A percentile compares a stretch with the other conserved stretches of the same genome.
phyloP scores from a whole-genome alignment of 202 grass and related monocot genomes.

The Carex sylvatica region DNA sequence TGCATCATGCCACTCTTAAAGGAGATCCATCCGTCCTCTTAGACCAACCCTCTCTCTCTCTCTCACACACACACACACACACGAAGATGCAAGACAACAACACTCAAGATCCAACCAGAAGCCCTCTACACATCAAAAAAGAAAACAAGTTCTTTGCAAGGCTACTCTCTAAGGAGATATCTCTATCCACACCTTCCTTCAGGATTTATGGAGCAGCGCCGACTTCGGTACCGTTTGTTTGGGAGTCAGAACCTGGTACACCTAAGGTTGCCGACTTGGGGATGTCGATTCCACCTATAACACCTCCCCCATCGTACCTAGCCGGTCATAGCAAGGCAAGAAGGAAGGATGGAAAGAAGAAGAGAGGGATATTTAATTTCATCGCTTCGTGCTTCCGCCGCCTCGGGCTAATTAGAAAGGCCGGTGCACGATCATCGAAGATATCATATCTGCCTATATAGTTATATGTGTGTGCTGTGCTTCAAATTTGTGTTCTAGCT shows the following conservation, averaged over 20 bases:
- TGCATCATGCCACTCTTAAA: conserved; percentile 19
- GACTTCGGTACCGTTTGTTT: conserved; percentile 31
- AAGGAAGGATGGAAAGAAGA: conserved; percentile 18
- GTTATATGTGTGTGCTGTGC: background rate
- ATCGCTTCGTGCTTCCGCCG: background rate
- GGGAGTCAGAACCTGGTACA: conserved; percentile 40
- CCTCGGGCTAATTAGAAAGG: background rate
- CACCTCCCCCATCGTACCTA: conserved; percentile 31
- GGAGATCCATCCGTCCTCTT: conserved; percentile 15
- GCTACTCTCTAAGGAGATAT: conserved; percentile 33
- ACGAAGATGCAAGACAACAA: conserved; percentile 8
- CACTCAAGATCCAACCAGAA: conserved; percentile 15
- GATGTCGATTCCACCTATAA: conserved; percentile 18
- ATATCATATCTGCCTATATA: conserved; percentile 13
- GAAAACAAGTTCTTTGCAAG: conserved; percentile 32
- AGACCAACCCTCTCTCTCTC: background rate
- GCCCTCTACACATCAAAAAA: conserved; percentile 26
- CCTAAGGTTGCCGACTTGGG: conserved; percentile 1
- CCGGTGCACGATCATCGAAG: conserved; percentile 1
- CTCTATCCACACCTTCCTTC: conserved; percentile 30
- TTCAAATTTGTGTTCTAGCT: conserved; percentile 5
- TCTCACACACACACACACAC: background rate
- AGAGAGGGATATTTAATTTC: background rate
- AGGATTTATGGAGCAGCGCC: conserved; percentile 27
- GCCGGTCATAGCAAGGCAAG: background rate